Evolutionary conservation across 1,139 yeast species (phyloP), one percentile per base, ranked within the genome.

Genomic region (Suhomyces anneliseae): DNA sequence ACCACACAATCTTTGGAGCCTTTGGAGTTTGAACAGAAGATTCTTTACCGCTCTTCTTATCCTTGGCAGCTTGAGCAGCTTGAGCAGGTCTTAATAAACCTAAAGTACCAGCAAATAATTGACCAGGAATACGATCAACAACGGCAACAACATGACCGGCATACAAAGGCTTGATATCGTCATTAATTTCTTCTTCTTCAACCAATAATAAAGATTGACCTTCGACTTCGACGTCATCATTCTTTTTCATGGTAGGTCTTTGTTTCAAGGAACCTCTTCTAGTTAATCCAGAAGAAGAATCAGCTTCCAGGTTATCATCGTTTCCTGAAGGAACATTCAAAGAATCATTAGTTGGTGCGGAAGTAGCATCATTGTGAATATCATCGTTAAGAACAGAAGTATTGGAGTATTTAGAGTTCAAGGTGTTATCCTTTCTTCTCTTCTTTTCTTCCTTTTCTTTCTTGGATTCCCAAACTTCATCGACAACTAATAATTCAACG

Each of bases 81-180:
- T 95, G 96, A 3, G 98, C 93, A 6, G 99, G 99, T 66, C 99
- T 83, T 54, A 93, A 79, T 45, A 93, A 74, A 0, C 98, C 98
- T 52, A 93, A 75, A 24, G 98, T 90, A 54, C 99, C 98, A 27
- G 93, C 82, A 64, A 93, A 93, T 54, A 92, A 76, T 67, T 93
- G 99, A 15, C 98, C 98, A 0, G 98, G 97, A 50, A 93, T 90
- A 65, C 99, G 86, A 65, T 93, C 99, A 57, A 93, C 87, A 24
- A 93, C 97, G 1, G 99, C 99, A 52, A 93, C 98, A 49, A 93
- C 96, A 62, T 93, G 99, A 34, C 99, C 99, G 2, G 99, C 98
- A 61, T 93, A 93, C 47, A 93, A 76, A 8, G 99, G 99, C 65
- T 89, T 92, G 55, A 85, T 82, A 42, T 89, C 96, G 64, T 93